These are phyloP conservation scores for Phytophthora rubi DNA, from an alignment of 352 stramenopile genomes.

Conservation along the genomic window DNA sequence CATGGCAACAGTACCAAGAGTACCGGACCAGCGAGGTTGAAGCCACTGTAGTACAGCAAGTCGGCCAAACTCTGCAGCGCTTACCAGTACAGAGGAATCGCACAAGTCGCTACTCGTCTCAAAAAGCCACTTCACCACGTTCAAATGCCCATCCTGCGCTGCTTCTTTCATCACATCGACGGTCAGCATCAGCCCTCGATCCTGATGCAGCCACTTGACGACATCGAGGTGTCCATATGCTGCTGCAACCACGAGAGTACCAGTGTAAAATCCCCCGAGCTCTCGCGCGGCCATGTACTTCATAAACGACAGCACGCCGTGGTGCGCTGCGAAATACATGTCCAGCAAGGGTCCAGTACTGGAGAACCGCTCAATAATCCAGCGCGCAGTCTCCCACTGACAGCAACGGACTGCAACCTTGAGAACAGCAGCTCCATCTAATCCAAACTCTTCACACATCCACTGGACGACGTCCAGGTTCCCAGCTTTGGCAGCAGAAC, in stretches of 20 bases:
- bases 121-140: conserved; percentile 26
- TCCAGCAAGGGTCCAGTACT: not conserved
- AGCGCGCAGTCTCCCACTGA: conserved; percentile 19
- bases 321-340: conserved; percentile 11
- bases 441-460: conserved; percentile 16
- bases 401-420: conserved; percentile 3
- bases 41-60: conserved; percentile 23
- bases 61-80: conserved; percentile 12
- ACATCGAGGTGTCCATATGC: conserved; percentile 20
- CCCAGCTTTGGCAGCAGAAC: conserved; percentile 14
- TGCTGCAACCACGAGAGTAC: conserved; percentile 14
- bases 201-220: conserved; percentile 26
- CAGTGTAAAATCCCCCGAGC: not conserved
- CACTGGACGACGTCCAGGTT: conserved; percentile 21
- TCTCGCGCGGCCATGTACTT: conserved; percentile 13
- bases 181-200: conserved; percentile 2
- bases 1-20: conserved; percentile 10
- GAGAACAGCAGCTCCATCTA: conserved; percentile 8
- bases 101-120: not conserved
- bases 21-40: conserved; percentile 2
- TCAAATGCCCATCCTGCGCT: conserved; percentile 7
- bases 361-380: conserved; percentile 28
- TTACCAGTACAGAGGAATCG: conserved; percentile 1
- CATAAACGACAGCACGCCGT: conserved; percentile 24
- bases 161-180: conserved; percentile 11